phyloP scores from a whole-genome alignment of 495 filamentous ascomycete species.

The Aspergillus olivimuriae region DNA sequence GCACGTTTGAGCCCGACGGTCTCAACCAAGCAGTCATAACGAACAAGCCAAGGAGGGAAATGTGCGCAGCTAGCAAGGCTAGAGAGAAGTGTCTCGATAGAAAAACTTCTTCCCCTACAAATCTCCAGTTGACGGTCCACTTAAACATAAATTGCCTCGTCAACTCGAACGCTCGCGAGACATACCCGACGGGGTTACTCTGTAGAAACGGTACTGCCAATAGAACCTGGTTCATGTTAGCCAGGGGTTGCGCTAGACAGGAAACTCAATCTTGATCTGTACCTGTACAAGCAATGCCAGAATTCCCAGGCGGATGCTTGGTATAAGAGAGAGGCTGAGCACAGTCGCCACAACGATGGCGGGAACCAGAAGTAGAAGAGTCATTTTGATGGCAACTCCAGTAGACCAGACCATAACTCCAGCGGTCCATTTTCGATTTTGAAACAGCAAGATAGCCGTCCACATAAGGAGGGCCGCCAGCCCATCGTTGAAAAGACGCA shows the following conservation, averaged over 20 bases:
- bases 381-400: conserved; percentile 92
- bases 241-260: too few relatives aligned
- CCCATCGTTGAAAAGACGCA: conserved; percentile 94
- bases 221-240: conserved; percentile 46
- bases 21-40: conserved; percentile 48
- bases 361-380: conserved; percentile 71
- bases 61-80: conserved; percentile 61
- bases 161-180: conserved; percentile 79
- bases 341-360: conserved; percentile 69
- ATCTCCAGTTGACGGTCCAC: conserved; percentile 99
- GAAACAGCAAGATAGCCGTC: conserved; percentile 68
- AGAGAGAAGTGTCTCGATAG: conserved; percentile 68
- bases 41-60: conserved; percentile 59
- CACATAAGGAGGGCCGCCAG: conserved; percentile 79
- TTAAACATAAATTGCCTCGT: conserved; percentile 87
- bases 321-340: conserved; percentile 56
- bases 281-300: conserved; percentile 73
- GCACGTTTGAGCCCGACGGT: conserved; percentile 41
- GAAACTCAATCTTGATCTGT: conserved; percentile 9
- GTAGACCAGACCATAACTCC: conserved; percentile 68
- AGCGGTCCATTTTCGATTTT: conserved; percentile 62
- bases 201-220: conserved; percentile 74
- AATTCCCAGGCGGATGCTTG: conserved; percentile 57
- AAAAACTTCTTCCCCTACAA: conserved; percentile 76
- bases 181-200: conserved; percentile 61